phyloP scores from a whole-genome alignment of 2,329 filamentous ascomycete species.

The Colletotrichum gloeosporioides region DNA sequence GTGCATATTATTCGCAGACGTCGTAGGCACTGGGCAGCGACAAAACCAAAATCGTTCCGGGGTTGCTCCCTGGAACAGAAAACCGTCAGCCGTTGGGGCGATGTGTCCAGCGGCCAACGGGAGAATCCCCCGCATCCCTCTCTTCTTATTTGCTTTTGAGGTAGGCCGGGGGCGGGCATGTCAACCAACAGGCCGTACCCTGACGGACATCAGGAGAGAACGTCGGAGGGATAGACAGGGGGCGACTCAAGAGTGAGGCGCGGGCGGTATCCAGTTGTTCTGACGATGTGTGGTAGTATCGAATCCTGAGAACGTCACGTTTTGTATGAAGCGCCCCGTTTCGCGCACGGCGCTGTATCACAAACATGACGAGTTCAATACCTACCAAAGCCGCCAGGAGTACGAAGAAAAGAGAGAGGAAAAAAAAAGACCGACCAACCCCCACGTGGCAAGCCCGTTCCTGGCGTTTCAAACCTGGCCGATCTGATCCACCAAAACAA shows the following conservation, averaged over 20 bases:
- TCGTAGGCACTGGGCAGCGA: neutral
- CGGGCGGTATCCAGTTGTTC: neutral
- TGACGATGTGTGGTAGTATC: neutral
- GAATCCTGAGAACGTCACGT: neutral
- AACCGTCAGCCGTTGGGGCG: neutral
- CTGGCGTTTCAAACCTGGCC: neutral
- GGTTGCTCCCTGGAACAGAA: neutral
- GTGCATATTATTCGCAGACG: neutral
- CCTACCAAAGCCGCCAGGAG: neutral
- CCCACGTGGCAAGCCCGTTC: neutral
- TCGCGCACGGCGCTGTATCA: conserved; percentile 10
- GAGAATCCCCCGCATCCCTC: conserved; percentile 8
- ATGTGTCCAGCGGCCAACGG: neutral
- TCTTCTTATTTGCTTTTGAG: neutral
- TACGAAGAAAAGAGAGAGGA: neutral
- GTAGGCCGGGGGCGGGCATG: neutral
- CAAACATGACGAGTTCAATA: neutral
- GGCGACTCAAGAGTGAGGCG: neutral
- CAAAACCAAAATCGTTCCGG: neutral
- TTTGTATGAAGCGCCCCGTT: neutral
- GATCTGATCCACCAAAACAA: neutral
- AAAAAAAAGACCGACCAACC: neutral
- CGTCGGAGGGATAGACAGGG: neutral
- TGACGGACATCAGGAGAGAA: neutral
- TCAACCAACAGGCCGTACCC: neutral